Evolutionary conservation across 208 protist genomes (phyloP), one percentile per base, ranked within the genome.

Genomic region (Trypanosoma vivax): DNA sequence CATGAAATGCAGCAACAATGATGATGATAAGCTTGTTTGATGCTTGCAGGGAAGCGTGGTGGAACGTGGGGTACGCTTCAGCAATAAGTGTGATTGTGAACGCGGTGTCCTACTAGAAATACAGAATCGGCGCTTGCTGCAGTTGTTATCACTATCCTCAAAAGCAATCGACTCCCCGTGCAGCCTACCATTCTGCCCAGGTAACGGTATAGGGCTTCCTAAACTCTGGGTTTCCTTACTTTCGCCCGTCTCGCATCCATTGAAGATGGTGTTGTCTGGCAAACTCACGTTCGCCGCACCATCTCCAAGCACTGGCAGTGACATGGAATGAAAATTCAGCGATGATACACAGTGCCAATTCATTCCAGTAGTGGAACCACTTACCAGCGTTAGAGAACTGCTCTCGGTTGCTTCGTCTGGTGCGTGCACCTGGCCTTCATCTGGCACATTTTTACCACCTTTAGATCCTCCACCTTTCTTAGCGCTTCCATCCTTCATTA

Each of bases 41-140:
- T 23, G 24, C 18, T 33, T 45, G 14, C 35, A 33, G 5, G 56
- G 37, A 19, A 62, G 16, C 10, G 35, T 42, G 37, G 56, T 54
- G 30, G 42, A 29, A 3, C 54, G 54, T 9, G 54, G 54, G 3
- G 54, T 60, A 28, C 30, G 54, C 14, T 42, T 49, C 21, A 60
- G 31, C 9, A 50, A 23, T 9, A 60, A 4, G n/a, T 42, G 54
- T 5, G 54, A 43, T 21, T 40, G 21, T 10, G 56, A 50, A 24
- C 2, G 11, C 19, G 47, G 41, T 24, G 40, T 49, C 23, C 52
- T 61, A 9, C 16, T 46, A 24, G 11, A 29, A 19, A 11, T 9
- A 4, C 38, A 29, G 38, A 11, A 23, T 28, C 16, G 50, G 2
- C 14, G 7, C 1, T 18, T 9, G 25, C 7, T 7, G 41, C 33